Evolutionary conservation across 2,329 filamentous ascomycete species (phyloP), one percentile per base, ranked within the genome.

Genomic region (Aurifilum marmelostoma): DNA sequence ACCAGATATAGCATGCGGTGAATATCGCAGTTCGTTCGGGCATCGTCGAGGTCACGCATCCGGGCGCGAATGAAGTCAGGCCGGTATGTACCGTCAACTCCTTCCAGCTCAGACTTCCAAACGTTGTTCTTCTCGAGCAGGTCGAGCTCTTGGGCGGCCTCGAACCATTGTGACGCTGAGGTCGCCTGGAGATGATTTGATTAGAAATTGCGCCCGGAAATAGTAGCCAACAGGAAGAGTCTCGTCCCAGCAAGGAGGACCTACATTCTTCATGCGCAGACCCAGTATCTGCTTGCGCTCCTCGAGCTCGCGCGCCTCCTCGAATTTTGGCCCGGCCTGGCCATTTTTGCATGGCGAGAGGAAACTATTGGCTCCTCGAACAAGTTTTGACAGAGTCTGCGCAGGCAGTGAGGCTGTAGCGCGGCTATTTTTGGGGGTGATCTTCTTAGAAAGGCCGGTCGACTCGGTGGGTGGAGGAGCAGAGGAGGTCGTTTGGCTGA

Each of bases 1-100:
- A 97, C 85, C 50, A 96, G 84, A 75, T 93, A 90, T 75, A 96
- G 85, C 91, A 97, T 96, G 67, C 85, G 84, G 71, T 85, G 86
- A 67, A 93, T 85, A 78, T 97, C 92, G 73, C 89, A 88, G 72
- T 85, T 89, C 14, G 85, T 83, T 6, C 92, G 87, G 21, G 93
- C 94, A 14, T 91, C 85, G 73, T 97, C 91, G 70, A 97, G 84
- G 72, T 93, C 88, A 66, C 83, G 81, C 58, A 97, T 81, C n/a
- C 92, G 89, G 41, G 86, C 82, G 72, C 89, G 83, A 56, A 97
- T 88, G 11, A 97, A 82, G 0, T 82, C 81, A 0, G 88, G 86
- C 74, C 95, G 88, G 78, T 94, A 96, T 73, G 94, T 90, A 61
- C 85, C 82, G n/a, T 85, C 79, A 47, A 68, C 68, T 4, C 65